A percentile compares a stretch with the other conserved stretches of the same genome.
Conservation (phyloP, 768 basidiomycete genomes). For the Amanita pallidorosea region DNA sequence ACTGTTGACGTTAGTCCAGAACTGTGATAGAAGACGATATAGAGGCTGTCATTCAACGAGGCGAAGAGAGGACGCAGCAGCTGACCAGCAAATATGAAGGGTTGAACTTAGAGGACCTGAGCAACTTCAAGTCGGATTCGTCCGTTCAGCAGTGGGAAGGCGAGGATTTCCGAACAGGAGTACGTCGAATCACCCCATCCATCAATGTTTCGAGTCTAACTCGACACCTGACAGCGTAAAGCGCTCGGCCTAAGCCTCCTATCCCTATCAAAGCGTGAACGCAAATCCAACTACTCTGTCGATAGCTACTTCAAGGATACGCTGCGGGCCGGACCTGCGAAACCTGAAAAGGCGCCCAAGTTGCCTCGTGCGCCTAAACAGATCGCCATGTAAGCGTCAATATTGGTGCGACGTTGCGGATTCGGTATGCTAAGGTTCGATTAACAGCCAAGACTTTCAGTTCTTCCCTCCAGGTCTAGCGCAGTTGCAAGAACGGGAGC, state of each 20-base stretch:
- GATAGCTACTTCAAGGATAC: slow-evolving; percentile 95
- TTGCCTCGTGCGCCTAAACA: slow-evolving; percentile 83
- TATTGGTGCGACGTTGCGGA: not conserved
- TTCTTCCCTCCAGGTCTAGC: slow-evolving; percentile 82
- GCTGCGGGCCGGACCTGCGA: slow-evolving; percentile 68
- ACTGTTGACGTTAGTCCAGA: slow-evolving; percentile 23
- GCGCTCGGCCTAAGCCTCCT: slow-evolving; percentile 64
- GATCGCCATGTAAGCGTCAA: slow-evolving; percentile 54
- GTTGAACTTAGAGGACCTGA: slow-evolving; percentile 88
- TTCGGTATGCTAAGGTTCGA: not conserved
- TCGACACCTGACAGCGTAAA: slow-evolving; percentile 39
- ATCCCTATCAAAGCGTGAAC: slow-evolving; percentile 86
- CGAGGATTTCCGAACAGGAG: slow-evolving; percentile 78
- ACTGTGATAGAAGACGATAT: slow-evolving; percentile 81
- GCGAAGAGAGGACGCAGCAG: slow-evolving; percentile 83
- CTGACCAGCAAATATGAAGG: slow-evolving; percentile 89
- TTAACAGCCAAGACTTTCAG: slow-evolving; percentile 82
- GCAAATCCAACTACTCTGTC: slow-evolving; percentile 90
- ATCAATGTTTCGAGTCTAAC: not conserved
- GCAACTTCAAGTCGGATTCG: slow-evolving; percentile 93
- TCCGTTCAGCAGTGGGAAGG: slow-evolving; percentile 94
- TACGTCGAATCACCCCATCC: slow-evolving; percentile 19
- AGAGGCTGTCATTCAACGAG: slow-evolving; percentile 83
- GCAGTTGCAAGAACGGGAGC: slow-evolving; percentile 79
- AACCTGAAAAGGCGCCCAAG: slow-evolving; percentile 73